A percentile compares a stretch with the other conserved stretches of the same genome.
Evolutionary conservation across 1,284 basidiomycete species (phyloP).

Genomic region (Thelephora terrestris): DNA sequence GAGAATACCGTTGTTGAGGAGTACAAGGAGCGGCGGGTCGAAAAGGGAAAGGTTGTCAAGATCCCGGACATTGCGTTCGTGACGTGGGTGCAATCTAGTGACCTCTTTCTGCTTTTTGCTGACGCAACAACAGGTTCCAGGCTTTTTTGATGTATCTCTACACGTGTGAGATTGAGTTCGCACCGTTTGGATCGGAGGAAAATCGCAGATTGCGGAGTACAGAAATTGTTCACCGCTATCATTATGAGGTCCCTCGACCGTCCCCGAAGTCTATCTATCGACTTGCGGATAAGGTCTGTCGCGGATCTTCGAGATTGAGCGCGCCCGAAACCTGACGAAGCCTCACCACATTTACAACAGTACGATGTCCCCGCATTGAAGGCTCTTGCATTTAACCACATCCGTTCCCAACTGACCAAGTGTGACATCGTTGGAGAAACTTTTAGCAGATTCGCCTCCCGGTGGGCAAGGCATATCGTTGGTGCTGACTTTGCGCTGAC

Average conservation of each 20-base stretch:
- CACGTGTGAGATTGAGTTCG: constrained; percentile 11
- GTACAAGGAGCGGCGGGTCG: background rate
- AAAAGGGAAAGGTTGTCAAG: background rate
- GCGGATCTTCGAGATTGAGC: background rate
- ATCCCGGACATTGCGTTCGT: background rate
- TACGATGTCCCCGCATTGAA: background rate
- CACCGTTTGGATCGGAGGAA: constrained; percentile 1
- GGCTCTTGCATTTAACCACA: too few species aligned
- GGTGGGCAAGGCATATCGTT: background rate
- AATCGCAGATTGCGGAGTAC: background rate
- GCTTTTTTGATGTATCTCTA: constrained; percentile 11
- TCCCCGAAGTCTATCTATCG: background rate
- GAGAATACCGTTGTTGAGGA: background rate
- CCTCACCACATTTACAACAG: too few species aligned
- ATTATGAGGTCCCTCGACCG: background rate
- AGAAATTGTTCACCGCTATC: background rate
- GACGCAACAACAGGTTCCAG: background rate
- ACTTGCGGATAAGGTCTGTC: background rate
- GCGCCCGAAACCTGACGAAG: background rate
- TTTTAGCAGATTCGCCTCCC: background rate
- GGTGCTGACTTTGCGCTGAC: background rate
- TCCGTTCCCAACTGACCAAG: background rate
- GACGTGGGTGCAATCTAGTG: background rate
- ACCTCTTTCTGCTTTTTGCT: background rate
- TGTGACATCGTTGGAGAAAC: background rate